Percentiles rank a stretch among this genome's conserved stretches.
phyloP scores from a whole-genome alignment of 2,329 filamentous ascomycete genomes.

The Didymella exigua region DNA sequence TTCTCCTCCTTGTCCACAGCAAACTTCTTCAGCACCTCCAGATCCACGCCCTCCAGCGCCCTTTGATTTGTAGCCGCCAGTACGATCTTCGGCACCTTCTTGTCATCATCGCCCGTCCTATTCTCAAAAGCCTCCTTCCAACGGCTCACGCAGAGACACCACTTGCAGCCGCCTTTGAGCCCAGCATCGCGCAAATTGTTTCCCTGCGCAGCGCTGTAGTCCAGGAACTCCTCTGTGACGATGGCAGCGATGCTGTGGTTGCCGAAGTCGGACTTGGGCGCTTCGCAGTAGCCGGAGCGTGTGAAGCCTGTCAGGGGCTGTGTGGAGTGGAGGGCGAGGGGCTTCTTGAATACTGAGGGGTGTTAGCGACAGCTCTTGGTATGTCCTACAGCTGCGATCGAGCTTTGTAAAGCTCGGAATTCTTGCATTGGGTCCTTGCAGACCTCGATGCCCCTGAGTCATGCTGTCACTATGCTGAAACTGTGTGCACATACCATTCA shows the following conservation, averaged over 20 bases:
- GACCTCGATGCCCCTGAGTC: neutral
- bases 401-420: neutral
- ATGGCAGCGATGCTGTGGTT: constrained; percentile 65
- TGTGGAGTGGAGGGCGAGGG: constrained; percentile 63
- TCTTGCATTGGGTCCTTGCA: neutral
- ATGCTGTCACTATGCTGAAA: neutral
- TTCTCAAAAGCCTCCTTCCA: constrained; percentile 67
- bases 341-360: constrained; percentile 61
- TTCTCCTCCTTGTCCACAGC: constrained; percentile 48
- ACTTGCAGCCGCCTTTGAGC: constrained; percentile 64
- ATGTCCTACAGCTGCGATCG: neutral
- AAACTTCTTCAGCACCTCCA: constrained; percentile 59
- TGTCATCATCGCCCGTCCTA: constrained; percentile 54
- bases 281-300: constrained; percentile 66
- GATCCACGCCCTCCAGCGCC: constrained; percentile 54
- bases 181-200: constrained; percentile 64
- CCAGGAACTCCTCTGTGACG: constrained; percentile 65
- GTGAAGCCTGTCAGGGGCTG: constrained; percentile 66
- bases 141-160: constrained; percentile 65
- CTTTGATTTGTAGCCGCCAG: constrained; percentile 60
- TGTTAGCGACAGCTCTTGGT: neutral
- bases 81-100: constrained; percentile 56
- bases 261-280: constrained; percentile 59
- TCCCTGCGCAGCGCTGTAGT: constrained; percentile 63
- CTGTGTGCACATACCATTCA: constrained; percentile 10